Conservation (phyloP, 116 monocot genomes). For the Iris pallida region DNA sequence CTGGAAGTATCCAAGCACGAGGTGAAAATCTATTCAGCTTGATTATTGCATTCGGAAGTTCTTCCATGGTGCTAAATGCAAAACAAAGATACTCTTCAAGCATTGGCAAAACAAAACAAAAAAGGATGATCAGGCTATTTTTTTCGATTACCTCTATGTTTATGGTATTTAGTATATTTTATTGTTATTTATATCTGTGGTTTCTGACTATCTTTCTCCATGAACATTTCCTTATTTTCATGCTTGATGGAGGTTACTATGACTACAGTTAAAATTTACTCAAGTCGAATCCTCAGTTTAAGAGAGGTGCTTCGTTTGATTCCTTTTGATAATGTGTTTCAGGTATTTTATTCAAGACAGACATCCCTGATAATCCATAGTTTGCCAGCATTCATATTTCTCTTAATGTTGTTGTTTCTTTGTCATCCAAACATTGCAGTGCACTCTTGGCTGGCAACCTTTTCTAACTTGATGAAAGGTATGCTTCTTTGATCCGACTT, state of each 20-base stretch:
- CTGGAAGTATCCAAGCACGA: slow-evolving; percentile 98
- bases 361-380: slow-evolving; percentile 57
- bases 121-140: slow-evolving; percentile 53
- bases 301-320: not conserved
- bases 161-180: slow-evolving; percentile 50
- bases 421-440: slow-evolving; percentile 38
- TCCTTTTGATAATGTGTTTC: slow-evolving; percentile 2
- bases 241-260: no score
- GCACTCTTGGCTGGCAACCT: slow-evolving; percentile 29
- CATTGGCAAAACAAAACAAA: slow-evolving; percentile 7
- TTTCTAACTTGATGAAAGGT: slow-evolving; percentile 68
- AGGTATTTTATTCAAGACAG: slow-evolving; percentile 81
- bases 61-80: slow-evolving; percentile 46
- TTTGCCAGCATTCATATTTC: slow-evolving; percentile 53
- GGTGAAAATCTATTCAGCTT: slow-evolving; percentile 80
- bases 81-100: slow-evolving; percentile 32
- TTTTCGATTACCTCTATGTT: slow-evolving; percentile 81
- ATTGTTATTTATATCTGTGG: slow-evolving; percentile 3
- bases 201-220: no score
- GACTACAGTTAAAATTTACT: not conserved
- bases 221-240: no score
- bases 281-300: not conserved
- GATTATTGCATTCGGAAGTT: slow-evolving; percentile 65
- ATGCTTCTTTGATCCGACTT: slow-evolving; percentile 14
- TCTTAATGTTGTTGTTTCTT: slow-evolving; percentile 65